phyloP scores from a whole-genome alignment of 192 early-diverging fungal species.

The Backusella parvicylindrica region DNA sequence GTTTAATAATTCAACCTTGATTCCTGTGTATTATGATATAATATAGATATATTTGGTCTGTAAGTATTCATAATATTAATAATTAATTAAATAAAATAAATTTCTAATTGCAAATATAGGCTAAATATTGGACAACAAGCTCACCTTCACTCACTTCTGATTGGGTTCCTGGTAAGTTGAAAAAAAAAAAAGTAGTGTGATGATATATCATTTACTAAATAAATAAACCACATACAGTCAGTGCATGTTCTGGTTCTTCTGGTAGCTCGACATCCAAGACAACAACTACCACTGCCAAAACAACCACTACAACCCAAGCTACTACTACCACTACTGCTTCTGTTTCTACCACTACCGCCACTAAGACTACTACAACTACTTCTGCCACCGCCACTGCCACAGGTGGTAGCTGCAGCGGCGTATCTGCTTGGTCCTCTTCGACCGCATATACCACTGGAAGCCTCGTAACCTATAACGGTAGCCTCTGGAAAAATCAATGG shows the following conservation, averaged over 20 bases:
- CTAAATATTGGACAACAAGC: neutral
- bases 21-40: neutral
- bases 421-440: slow-evolving; percentile 30
- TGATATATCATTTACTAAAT: neutral
- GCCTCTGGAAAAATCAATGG: slow-evolving; percentile 40
- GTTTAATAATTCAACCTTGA: neutral
- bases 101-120: neutral
- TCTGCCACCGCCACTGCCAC: neutral
- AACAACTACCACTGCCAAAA: neutral
- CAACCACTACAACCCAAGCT: neutral
- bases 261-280: neutral
- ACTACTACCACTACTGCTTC: neutral
- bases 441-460: slow-evolving; percentile 31
- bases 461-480: slow-evolving; percentile 33
- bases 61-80: neutral
- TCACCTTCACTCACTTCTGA: neutral
- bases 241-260: neutral
- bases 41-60: slow-evolving; percentile 40
- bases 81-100: neutral
- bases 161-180: neutral
- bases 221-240: neutral
- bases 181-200: neutral
- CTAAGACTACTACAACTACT: neutral
- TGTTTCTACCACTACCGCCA: neutral
- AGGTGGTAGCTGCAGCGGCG: neutral